Evolutionary conservation across 1,139 yeast species (phyloP).

Genomic region (Candida glucosophila): DNA sequence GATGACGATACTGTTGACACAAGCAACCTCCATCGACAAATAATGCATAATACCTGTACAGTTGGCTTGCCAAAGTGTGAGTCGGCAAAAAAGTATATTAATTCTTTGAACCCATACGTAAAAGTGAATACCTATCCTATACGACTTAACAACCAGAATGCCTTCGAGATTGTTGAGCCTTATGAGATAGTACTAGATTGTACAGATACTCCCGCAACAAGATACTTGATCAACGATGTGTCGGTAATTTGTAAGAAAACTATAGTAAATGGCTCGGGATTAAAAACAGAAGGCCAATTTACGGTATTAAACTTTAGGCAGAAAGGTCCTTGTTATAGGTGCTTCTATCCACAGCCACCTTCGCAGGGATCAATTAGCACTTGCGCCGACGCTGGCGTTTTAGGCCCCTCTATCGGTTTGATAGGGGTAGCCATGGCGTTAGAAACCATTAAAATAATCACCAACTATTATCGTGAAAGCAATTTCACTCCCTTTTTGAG

Average conservation of each 20-base stretch:
- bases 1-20: conserved; percentile 81
- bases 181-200: conserved; percentile 85
- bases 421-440: conserved; percentile 86
- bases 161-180: conserved; percentile 48
- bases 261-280: conserved; percentile 85
- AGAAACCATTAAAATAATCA: conserved; percentile 71
- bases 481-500: conserved; percentile 62
- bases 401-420: conserved; percentile 92
- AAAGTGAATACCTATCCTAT: conserved; percentile 41
- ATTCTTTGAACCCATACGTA: conserved; percentile 60
- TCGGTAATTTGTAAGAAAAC: conserved; percentile 64
- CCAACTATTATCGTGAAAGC: conserved; percentile 43
- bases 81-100: conserved; percentile 55
- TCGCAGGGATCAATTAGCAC: conserved; percentile 74
- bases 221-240: conserved; percentile 84
- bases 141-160: conserved; percentile 48
- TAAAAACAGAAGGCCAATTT: conserved; percentile 86
- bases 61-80: conserved; percentile 72
- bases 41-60: conserved; percentile 58
- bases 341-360: conserved; percentile 89
- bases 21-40: conserved; percentile 85
- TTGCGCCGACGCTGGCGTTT: conserved; percentile 91
- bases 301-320: conserved; percentile 61
- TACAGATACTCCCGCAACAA: conserved; percentile 84
- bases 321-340: conserved; percentile 87